phyloP scores from a whole-genome alignment of 202 grass and related monocot genomes.

The Brachypodium distachyon region DNA sequence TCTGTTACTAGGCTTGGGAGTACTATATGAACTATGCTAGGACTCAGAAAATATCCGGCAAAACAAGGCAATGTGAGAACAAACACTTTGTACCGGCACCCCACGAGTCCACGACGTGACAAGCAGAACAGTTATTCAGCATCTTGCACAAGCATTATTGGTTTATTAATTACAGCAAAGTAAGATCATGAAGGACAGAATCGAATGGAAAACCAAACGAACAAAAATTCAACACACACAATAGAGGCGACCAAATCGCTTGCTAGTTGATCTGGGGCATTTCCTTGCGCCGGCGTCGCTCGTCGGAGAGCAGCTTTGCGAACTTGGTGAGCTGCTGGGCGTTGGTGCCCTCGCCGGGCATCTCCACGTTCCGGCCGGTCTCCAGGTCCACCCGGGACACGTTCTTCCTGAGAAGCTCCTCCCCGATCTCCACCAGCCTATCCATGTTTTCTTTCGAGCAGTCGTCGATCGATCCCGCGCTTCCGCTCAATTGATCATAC shows the following conservation, averaged over 20 bases:
- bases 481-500: conserved; percentile 48
- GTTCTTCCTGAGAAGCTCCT: conserved; percentile 32
- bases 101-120: neutral
- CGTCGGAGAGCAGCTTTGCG: conserved; percentile 38
- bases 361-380: conserved; percentile 31
- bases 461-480: conserved; percentile 41
- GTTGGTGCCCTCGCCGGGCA: conserved; percentile 40
- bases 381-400: conserved; percentile 53
- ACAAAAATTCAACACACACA: neutral
- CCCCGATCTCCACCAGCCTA: conserved; percentile 46
- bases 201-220: neutral
- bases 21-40: too few species aligned
- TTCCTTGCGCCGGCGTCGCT: conserved; percentile 18
- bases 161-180: neutral
- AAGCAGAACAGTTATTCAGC: neutral
- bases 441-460: conserved; percentile 43
- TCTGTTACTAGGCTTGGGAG: neutral
- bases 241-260: neutral
- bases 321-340: conserved; percentile 37
- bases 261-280: neutral
- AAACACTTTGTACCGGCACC: neutral
- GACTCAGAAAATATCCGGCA: neutral
- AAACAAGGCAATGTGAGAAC: neutral
- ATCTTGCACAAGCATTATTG: neutral
- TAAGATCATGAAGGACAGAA: neutral